These are phyloP conservation scores for Oryza brachyantha DNA, from an alignment of 176 grass and related monocot species.

Conservation along the genomic window DNA sequence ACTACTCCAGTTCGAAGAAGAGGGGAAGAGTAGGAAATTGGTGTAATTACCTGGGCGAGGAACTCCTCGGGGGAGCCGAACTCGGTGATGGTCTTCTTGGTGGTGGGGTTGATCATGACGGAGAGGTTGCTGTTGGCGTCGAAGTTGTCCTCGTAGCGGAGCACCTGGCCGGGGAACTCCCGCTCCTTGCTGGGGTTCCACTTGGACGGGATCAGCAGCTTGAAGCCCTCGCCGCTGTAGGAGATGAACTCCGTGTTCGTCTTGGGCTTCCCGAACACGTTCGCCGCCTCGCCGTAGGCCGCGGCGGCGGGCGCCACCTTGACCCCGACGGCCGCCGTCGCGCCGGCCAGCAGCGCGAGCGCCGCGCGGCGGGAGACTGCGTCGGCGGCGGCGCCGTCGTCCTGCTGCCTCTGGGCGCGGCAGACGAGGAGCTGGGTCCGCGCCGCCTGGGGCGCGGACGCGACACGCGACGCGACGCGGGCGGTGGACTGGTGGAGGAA, in stretches of 20 bases:
- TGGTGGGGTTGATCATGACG: conserved; percentile 70
- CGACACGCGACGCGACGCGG: conserved; percentile 27
- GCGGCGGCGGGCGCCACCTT: conserved; percentile 79
- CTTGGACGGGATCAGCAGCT: conserved; percentile 79
- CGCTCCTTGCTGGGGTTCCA: conserved; percentile 95
- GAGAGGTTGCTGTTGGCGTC: conserved; percentile 79
- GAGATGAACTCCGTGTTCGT: conserved; percentile 65
- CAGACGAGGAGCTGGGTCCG: conserved; percentile 57
- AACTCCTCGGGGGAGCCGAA: conserved; percentile 82
- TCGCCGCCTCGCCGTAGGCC: conserved; percentile 91
- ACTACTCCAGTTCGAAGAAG: no score
- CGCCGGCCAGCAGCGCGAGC: conserved; percentile 68
- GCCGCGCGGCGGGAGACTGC: conserved; percentile 58
- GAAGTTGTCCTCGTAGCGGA: conserved; percentile 95
- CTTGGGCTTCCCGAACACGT: conserved; percentile 92
- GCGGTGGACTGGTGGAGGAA: conserved; percentile 78
- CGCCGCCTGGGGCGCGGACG: conserved; percentile 13
- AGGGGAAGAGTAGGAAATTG: no score
- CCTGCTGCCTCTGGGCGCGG: conserved; percentile 70
- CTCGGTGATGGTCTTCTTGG: conserved; percentile 85
- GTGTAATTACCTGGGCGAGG: conserved; percentile 63
- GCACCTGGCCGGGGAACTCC: conserved; percentile 86
- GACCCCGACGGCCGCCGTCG: conserved; percentile 39
- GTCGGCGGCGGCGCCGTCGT: neutral
- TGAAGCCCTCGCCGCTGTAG: conserved; percentile 79